Evolutionary conservation across 23 red algal genomes (phyloP), one percentile per base, ranked within the genome.

Genomic region (Gracilaria domingensis): DNA sequence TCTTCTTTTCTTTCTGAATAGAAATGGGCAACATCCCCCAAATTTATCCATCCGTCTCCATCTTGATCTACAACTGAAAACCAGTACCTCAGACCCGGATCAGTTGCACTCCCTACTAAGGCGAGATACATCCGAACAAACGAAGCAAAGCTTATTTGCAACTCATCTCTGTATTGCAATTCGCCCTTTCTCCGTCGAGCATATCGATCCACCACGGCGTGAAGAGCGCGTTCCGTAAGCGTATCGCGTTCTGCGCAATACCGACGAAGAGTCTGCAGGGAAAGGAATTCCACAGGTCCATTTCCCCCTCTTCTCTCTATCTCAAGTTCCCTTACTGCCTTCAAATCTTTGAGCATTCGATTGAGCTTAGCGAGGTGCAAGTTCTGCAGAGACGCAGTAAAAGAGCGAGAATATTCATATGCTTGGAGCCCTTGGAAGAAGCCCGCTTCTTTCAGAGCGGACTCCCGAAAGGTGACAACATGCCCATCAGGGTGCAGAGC

Each of bases 51-150:
- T 32, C 92, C 92, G 44, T 94, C 92, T 24, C 82, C 74, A 75
- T 94, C 92, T 42, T 87, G 82, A 64, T 94, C 92, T 39, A 94
- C 32, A 25, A 94, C 76, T 17, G 82, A 82, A 54, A 94, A 94
- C 92, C 92, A 94, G n/a, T 94, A 94, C 28, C 79, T 82, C 0
- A 94, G 64, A 42, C 77, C 89, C 18, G 61, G 12, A 84, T 92
- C 79, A 28, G 89, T 92, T 12, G 54, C 39, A 78, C 57, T 82
- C 4, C 89, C 79, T 21, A 77, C 79, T 49, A 83, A 60, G 29
- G 89, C 77, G 44, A 82, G 67, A 44, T 83, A 84, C 79, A 92
- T 73, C 0, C 89, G 77, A 29, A 92, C 64, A 64, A 92, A 92
- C 24, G 67, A 78, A 17, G 49, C 89, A 30, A 45, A 32, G 21